Evolutionary conservation across 495 filamentous ascomycete genomes (phyloP), one percentile per base, ranked within the genome.

Genomic region (Hamigera avellanea): DNA sequence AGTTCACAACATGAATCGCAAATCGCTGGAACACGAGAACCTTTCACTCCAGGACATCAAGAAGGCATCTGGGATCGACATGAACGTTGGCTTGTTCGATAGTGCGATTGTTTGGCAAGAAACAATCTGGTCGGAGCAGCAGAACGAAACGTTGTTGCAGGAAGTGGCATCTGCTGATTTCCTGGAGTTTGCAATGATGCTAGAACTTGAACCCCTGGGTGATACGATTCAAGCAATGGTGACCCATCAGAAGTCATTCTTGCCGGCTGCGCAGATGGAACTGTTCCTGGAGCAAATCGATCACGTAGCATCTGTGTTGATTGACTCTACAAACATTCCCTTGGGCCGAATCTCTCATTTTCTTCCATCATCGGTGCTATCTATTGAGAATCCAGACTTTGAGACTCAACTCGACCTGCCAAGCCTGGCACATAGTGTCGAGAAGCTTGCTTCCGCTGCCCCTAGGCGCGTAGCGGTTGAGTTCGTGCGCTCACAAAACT

Each of bases 101-200:
- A 69, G 76, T 0, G 61, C 88, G 1, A 66, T 89, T 33, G 75
- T 85, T 5, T 93, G 85, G 66, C 85, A 93, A 40, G 76, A 89
- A 49, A 77, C 74, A 2, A 53, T 78, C 8, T 47, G 67, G 26
- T 62, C 50, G 12, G 48, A 58, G 10, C 48, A 56, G 9, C 43
- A 48, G n/a, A 0, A 42, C 1, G 27, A 42, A 14, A 33, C 43
- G 8, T 18, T 45, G 6, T 63, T 86, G 9, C 44, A 35, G 14
- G 55, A 76, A 34, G 51, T 75, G 2, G 66, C 64, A 33, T 69
- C 70, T 32, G 61, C 57, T 8, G 85, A 91, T 43, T 70, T 69
- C 34, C 61, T 87, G 19, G 85, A 89, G 47, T 84, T 83, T 33
- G 74, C 73, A 18, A 53, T 91, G 2, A 65, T 83, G 19, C 42